These are phyloP conservation scores for Passiflora organensis DNA, from an alignment of 345 rosid genomes.

Conservation along the genomic window DNA sequence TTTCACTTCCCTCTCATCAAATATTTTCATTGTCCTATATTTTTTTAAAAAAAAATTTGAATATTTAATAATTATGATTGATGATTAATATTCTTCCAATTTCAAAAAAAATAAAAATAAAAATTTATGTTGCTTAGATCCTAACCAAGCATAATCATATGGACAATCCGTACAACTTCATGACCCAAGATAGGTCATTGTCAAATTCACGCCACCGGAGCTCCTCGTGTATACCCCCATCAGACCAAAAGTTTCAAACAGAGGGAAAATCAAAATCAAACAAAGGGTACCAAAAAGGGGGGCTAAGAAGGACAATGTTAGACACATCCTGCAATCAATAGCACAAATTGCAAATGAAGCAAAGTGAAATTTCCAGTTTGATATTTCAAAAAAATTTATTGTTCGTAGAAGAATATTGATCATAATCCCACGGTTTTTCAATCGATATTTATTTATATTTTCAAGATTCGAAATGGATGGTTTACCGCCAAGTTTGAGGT, in stretches of 20 bases:
- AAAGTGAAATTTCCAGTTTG: constrained; percentile 12
- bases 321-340: constrained; percentile 22
- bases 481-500: constrained; percentile 5
- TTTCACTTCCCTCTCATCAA: no score
- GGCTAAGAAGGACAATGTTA: not conserved
- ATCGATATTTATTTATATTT: no score
- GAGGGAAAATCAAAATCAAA: not conserved
- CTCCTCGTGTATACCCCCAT: no score
- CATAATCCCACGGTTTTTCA: not conserved
- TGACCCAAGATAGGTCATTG: constrained; percentile 5
- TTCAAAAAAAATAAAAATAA: no score
- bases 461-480: no score
- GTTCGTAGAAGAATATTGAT: no score
- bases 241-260: not conserved
- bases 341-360: constrained; percentile 34
- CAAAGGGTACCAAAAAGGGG: constrained; percentile 2
- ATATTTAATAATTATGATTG: not conserved
- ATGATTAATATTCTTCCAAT: not conserved
- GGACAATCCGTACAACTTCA: not conserved
- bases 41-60: no score
- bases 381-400: no score
- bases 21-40: no score
- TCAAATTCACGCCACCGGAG: constrained; percentile 9
- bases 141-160: no score
- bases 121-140: not conserved